Evolutionary conservation across 202 grass and related monocot genomes (phyloP), one percentile per base, ranked within the genome.

Genomic region (Carex sylvatica): DNA sequence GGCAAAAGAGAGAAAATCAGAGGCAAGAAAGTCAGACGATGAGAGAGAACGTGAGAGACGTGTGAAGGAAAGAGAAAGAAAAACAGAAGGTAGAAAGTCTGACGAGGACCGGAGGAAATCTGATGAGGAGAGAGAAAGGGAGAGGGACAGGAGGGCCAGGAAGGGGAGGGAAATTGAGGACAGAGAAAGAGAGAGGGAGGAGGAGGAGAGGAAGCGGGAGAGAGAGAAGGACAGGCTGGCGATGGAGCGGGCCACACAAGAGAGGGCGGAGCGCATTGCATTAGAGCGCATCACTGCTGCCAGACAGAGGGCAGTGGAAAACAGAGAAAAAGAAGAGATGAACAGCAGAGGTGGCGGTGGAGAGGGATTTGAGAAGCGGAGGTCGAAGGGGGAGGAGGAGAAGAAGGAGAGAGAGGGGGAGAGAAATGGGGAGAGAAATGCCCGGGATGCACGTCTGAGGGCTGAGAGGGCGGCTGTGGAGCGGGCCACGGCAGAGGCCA

Each of bases 391-490:
- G 86, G 85, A 88, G 88, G 91, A 67, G 71, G 51, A 82, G 83
- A 86, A 36, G 59, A 53, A 63, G 51, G 82, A 90, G 85, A 70
- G 72, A 85, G 61, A 83, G 46, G 49, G 70, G 18, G 91, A 96
- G 62, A 93, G 93, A 85, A 88, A 85, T 81, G 49, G 70, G 18
- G 91, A 96, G 62, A 93, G 93, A 85, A 88, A 85, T 81, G 82
- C 85, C n/a, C 90, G 86, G 86, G 96, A 99, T 83, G 89, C 89
- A 81, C 91, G 91, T 88, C 60, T 89, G 80, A 95, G 91, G 84
- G 91, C 83, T 46, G 96, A 99, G 89, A 93, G 96, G 82, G 93
- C 93, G 82, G 96, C 96, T 74, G 93, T 99, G 73, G 91, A 93
- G 83, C 89, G 93, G 87, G 96, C 96, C 80, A 99, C 89, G 23